Evolutionary conservation across 1,139 yeast genomes (phyloP), one percentile per base, ranked within the genome.

Genomic region (Petasospora fabianii): DNA sequence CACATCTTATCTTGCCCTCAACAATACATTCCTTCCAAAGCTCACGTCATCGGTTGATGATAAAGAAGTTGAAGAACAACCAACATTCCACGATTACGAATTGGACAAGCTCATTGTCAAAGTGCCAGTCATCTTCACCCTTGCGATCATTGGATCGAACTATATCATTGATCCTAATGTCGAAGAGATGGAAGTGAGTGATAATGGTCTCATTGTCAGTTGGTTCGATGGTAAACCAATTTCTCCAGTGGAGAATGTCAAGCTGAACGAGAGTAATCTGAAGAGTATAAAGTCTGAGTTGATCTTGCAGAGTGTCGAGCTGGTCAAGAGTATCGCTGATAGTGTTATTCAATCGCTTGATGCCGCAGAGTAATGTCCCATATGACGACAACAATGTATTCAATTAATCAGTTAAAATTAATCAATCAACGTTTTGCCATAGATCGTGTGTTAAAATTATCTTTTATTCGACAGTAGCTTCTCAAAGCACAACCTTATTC

Each of bases 181-280:
- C 16, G 86, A 82, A 46, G 98, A 90, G 60, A 90, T 85, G 55
- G 85, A 80, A 47, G 95, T 88, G 2, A 72, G 90, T 44, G 95
- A 88, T 50, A 84, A 84, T 47, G 96, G 95, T 0, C 49, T 90
- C 15, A 65, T 87, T 34, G 59, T 86, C 8, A 79, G 92, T 27
- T 88, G 83, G 77, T 73, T 76, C 39, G 65, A 79, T 42, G 78
- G 79, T 16, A 69, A 71, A 44, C 78, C 85, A 3, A 75, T 78
- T 21, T 66, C 87, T 0, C 92, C 94, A 4, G 62, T 83, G 3
- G 68, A 74, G 42, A 77, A 80, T 28, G 62, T 79, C 20, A 74
- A 77, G 36, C 63, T 83, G 33, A 66, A 63, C 42, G 54, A 51
- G 6, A 38, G 47, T 2, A 49, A 49, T 18, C 11, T 54, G 32